Evolutionary conservation across 768 basidiomycete species (phyloP).

Genomic region (Mycena sanguinolenta): DNA sequence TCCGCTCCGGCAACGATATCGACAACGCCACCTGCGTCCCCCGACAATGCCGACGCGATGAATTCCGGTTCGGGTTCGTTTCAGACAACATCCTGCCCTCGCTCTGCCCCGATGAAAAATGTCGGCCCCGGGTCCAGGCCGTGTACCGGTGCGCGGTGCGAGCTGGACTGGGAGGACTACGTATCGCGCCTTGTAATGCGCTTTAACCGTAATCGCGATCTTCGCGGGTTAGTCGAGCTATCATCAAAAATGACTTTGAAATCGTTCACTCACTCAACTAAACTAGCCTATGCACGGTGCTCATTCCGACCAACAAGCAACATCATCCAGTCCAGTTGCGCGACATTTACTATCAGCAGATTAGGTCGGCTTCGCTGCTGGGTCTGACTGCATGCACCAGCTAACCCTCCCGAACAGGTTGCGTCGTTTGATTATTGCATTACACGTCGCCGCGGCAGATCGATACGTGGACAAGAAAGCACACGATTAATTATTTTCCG

Average conservation of each 20-base stretch:
- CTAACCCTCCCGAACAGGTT: slow-evolving; percentile 40
- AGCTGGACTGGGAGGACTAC: slow-evolving; percentile 72
- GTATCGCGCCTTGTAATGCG: slow-evolving; percentile 59
- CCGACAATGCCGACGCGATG: slow-evolving; percentile 70
- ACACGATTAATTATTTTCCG: not conserved
- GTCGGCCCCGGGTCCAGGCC: slow-evolving; percentile 54
- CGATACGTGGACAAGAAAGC: slow-evolving; percentile 27
- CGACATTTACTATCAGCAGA: slow-evolving; percentile 64
- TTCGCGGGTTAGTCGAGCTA: slow-evolving; percentile 52
- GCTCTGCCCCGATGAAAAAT: slow-evolving; percentile 64
- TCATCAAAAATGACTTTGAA: not conserved
- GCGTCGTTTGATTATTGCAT: slow-evolving; percentile 50
- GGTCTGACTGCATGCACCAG: too few species aligned
- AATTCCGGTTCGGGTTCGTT: slow-evolving; percentile 68
- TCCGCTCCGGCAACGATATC: slow-evolving; percentile 61
- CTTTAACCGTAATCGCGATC: slow-evolving; percentile 52
- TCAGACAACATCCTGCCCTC: slow-evolving; percentile 59
- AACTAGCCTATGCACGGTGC: slow-evolving; percentile 47
- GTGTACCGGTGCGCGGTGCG: slow-evolving; percentile 68
- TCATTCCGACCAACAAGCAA: slow-evolving; percentile 58
- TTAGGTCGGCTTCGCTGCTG: slow-evolving; percentile 45
- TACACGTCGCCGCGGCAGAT: slow-evolving; percentile 50
- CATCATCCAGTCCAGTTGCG: slow-evolving; percentile 53
- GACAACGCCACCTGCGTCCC: slow-evolving; percentile 57
- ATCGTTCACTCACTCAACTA: too few species aligned